Evolutionary conservation across 495 filamentous ascomycete genomes (phyloP).

Genomic region (Penicillium egyptiacum): DNA sequence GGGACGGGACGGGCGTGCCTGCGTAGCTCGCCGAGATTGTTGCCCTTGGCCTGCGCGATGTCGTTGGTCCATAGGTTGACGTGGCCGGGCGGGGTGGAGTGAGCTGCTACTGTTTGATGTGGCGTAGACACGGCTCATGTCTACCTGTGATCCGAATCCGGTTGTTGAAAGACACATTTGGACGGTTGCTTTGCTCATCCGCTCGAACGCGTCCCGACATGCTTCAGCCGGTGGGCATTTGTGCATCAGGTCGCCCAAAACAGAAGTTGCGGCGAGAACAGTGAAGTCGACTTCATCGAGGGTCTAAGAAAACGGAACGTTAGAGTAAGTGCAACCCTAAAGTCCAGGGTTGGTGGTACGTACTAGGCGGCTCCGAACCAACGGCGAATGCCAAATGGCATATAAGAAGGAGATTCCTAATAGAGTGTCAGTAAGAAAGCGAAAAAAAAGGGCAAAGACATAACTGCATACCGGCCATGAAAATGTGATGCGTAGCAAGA

Average conservation of each 20-base stretch:
- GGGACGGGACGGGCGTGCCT: constrained; percentile 38
- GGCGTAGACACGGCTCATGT: constrained; percentile 29
- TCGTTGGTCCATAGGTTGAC: constrained; percentile 31
- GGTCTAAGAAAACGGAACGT: constrained; percentile 50
- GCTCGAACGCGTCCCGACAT: constrained; percentile 90
- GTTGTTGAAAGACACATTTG: constrained; percentile 86
- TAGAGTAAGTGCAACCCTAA: constrained; percentile 3
- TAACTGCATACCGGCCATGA: constrained; percentile 75
- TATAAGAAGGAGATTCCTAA: constrained; percentile 90
- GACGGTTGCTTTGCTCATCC: constrained; percentile 92
- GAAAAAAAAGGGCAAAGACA: background rate
- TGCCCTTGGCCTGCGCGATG: constrained; percentile 26
- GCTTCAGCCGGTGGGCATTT: constrained; percentile 80
- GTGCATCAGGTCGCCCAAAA: constrained; percentile 70
- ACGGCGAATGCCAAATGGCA: constrained; percentile 93
- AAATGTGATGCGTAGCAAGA: constrained; percentile 93
- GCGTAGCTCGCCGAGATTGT: constrained; percentile 28
- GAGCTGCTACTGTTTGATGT: constrained; percentile 19
- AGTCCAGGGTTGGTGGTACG: constrained; percentile 31
- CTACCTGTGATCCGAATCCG: constrained; percentile 64
- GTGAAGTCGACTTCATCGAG: constrained; percentile 97
- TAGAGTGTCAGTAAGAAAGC: constrained; percentile 13
- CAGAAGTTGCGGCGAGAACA: constrained; percentile 91
- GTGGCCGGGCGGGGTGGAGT: constrained; percentile 23
- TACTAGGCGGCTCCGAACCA: constrained; percentile 81